A percentile compares a stretch with the other conserved stretches of the same genome.
These are phyloP conservation scores for Dipodascopsis uninucleata DNA, from an alignment of 805 yeast genomes.

Conservation along the genomic window DNA sequence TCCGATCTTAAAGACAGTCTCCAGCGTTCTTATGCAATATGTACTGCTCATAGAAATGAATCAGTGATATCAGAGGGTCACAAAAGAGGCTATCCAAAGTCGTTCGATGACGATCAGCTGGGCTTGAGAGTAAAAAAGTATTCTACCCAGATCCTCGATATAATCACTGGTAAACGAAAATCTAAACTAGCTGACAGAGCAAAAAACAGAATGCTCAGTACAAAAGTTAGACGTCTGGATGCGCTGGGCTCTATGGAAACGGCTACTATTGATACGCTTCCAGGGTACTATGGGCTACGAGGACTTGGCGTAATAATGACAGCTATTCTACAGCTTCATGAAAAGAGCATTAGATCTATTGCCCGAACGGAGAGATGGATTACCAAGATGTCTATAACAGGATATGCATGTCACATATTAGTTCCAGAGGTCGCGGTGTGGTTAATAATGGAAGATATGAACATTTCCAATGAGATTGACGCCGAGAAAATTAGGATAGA, in stretches of 20 bases:
- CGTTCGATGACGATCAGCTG: slow-evolving; percentile 9
- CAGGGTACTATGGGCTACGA: slow-evolving; percentile 26
- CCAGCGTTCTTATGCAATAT: slow-evolving; percentile 21
- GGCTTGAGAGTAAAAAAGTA: slow-evolving; percentile 5
- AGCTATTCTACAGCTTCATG: slow-evolving; percentile 4
- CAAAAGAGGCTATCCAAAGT: slow-evolving; percentile 17
- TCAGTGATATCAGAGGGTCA: slow-evolving; percentile 3
- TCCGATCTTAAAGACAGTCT: slow-evolving; percentile 6
- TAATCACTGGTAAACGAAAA: slow-evolving; percentile 8
- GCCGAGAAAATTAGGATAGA: slow-evolving; percentile 24
- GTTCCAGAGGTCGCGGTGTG: slow-evolving; percentile 26
- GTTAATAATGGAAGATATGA: slow-evolving; percentile 24
- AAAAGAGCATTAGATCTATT: slow-evolving; percentile 6
- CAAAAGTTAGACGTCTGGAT: slow-evolving; percentile 10
- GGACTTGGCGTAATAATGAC: slow-evolving; percentile 19
- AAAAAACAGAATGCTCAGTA: slow-evolving; percentile 1
- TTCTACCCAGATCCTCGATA: slow-evolving; percentile 1
- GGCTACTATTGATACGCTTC: slow-evolving; percentile 10
- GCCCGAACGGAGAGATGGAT: slow-evolving; percentile 18
- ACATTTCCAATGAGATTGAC: slow-evolving; percentile 4
- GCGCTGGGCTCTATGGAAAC: slow-evolving; percentile 18
- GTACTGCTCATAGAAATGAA: slow-evolving; percentile 15
- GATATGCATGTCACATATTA: slow-evolving; percentile 20
- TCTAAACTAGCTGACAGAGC: slow-evolving; percentile 20
- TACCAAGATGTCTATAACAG: slow-evolving; percentile 23